A percentile compares a stretch with the other conserved stretches of the same genome.
Conservation (phyloP, 495 filamentous ascomycete species). For the Gamarada debralockiae region DNA sequence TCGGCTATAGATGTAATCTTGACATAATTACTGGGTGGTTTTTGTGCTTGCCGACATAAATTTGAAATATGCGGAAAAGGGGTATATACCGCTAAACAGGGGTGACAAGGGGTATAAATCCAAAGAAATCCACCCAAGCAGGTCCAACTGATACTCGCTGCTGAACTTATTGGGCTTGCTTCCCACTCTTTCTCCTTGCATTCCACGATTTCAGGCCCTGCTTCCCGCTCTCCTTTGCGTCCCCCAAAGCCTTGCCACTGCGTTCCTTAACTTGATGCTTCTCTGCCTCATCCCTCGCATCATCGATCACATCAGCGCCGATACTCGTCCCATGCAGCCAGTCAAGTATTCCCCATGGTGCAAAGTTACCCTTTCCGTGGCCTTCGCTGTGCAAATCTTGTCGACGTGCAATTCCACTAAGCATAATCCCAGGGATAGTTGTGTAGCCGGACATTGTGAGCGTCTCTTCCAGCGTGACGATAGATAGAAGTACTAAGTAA, state of each 20-base stretch:
- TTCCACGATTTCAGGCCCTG: conserved; percentile 30
- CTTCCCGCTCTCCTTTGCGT: conserved; percentile 32
- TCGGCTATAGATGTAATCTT: too few relatives aligned
- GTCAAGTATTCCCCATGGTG: conserved; percentile 74
- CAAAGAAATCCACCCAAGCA: too few relatives aligned
- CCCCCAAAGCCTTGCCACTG: conserved; percentile 33
- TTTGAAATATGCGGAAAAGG: too few relatives aligned
- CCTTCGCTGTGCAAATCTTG: conserved; percentile 63
- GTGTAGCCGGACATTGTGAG: conserved; percentile 76
- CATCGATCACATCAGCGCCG: conserved; percentile 50
- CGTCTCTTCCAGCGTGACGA: conserved; percentile 73
- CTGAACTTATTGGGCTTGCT: conserved; percentile 2
- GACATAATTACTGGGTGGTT: too few relatives aligned
- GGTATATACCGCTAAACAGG: too few relatives aligned
- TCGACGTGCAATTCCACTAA: conserved; percentile 70
- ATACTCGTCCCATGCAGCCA: conserved; percentile 68
- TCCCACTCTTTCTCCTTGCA: conserved; percentile 16
- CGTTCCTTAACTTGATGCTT: conserved; percentile 53
- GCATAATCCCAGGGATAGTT: conserved; percentile 66
- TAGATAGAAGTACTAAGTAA: conserved; percentile 63
- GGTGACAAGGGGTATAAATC: too few relatives aligned
- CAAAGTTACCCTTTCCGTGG: conserved; percentile 67
- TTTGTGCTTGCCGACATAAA: too few relatives aligned
- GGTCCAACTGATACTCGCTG: too few relatives aligned
- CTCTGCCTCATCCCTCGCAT: conserved; percentile 52